Percentiles rank a stretch among this genome's conserved stretches.
phyloP scores from a whole-genome alignment of 2,329 filamentous ascomycete genomes.

The Niveomyces coronatus region DNA sequence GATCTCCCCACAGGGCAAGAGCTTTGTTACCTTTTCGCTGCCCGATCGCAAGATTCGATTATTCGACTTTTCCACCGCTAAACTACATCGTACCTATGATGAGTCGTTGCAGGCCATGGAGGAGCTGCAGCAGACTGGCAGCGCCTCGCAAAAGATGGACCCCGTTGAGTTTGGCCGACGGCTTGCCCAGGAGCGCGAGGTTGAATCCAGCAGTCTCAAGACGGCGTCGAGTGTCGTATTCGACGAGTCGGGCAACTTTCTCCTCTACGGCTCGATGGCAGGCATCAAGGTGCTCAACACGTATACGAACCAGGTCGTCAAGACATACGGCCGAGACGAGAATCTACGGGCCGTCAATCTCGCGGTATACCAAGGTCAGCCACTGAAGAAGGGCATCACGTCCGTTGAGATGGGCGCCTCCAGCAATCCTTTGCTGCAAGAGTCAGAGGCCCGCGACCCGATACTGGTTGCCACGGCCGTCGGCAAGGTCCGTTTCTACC shows the following conservation, averaged over 20 bases:
- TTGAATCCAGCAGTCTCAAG: slow-evolving; percentile 59
- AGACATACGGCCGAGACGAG: slow-evolving; percentile 84
- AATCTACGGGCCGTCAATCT: slow-evolving; percentile 75
- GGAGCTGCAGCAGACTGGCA: slow-evolving; percentile 94
- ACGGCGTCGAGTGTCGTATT: slow-evolving; percentile 80
- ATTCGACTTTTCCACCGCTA: slow-evolving; percentile 85
- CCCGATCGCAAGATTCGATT: slow-evolving; percentile 88
- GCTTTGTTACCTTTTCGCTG: slow-evolving; percentile 82
- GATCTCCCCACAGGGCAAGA: slow-evolving; percentile 74
- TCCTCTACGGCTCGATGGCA: slow-evolving; percentile 84
- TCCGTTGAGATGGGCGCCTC: slow-evolving; percentile 97
- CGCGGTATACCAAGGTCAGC: slow-evolving; percentile 85
- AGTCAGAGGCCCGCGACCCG: slow-evolving; percentile 83
- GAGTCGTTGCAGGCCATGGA: slow-evolving; percentile 83
- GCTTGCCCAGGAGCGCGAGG: slow-evolving; percentile 74
- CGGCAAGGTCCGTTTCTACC: slow-evolving; percentile 88
- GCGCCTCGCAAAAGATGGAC: slow-evolving; percentile 69
- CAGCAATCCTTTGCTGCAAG: slow-evolving; percentile 82
- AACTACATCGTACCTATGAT: slow-evolving; percentile 86
- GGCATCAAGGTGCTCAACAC: slow-evolving; percentile 96
- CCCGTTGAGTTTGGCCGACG: slow-evolving; percentile 86
- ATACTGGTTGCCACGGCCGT: slow-evolving; percentile 78
- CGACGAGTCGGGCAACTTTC: slow-evolving; percentile 91
- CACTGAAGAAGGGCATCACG: slow-evolving; percentile 84
- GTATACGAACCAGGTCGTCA: slow-evolving; percentile 83